phyloP scores from a whole-genome alignment of 2,329 filamentous ascomycete species.

The Pseudonectria buxi region DNA sequence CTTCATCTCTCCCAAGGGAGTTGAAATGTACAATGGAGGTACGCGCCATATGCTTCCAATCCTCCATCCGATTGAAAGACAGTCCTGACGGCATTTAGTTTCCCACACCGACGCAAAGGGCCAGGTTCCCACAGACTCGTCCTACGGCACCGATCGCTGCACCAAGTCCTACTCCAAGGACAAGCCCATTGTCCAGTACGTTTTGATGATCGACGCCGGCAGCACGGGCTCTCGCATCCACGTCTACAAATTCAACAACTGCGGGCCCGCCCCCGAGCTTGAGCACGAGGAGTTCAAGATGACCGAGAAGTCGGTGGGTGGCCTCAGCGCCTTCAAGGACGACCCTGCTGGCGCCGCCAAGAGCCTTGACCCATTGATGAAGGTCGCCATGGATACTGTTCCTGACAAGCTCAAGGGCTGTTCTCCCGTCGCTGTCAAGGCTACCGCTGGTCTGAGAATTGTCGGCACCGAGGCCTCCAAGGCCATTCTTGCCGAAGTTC shows the following conservation, averaged over 20 bases:
- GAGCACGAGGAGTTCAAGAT: conserved; percentile 90
- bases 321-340: conserved; percentile 75
- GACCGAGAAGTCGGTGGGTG: conserved; percentile 81
- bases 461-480: conserved; percentile 74
- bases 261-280: conserved; percentile 87
- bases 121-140: conserved; percentile 52
- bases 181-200: conserved; percentile 95
- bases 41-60: conserved; percentile 1
- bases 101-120: conserved; percentile 31
- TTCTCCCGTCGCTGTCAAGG: conserved; percentile 94
- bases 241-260: conserved; percentile 99
- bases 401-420: conserved; percentile 87
- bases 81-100: conserved; percentile 13
- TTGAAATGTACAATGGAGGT: conserved; percentile 47
- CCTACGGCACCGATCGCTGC: conserved; percentile 67
- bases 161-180: conserved; percentile 75
- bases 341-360: conserved; percentile 84
- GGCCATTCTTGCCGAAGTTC: conserved; percentile 79
- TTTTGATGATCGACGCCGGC: conserved; percentile 96
- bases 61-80: conserved; percentile 3
- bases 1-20: conserved; percentile 54
- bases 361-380: conserved; percentile 82
- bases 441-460: conserved; percentile 86
- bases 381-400: conserved; percentile 75
- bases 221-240: conserved; percentile 97